phyloP scores from a whole-genome alignment of 2,329 filamentous ascomycete species.

The Aspergillus pseudonomiae region DNA sequence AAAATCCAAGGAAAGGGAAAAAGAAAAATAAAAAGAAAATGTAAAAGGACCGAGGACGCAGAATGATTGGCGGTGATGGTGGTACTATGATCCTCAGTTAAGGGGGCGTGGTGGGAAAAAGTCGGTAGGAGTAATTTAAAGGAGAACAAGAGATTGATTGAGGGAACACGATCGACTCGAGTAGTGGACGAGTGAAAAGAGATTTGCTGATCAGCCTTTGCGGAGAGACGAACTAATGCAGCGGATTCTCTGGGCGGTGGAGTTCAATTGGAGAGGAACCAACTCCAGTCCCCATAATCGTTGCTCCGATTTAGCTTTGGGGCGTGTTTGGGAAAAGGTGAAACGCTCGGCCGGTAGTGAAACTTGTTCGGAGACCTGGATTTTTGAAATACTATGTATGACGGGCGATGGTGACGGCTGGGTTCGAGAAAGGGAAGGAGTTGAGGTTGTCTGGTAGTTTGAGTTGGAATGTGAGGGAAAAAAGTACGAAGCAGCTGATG shows the following conservation, averaged over 20 bases:
- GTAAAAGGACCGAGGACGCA: constrained; percentile 12
- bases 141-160: background rate
- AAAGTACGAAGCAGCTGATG: background rate
- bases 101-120: background rate
- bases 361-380: background rate
- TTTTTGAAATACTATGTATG: background rate
- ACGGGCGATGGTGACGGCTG: background rate
- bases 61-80: constrained; percentile 3
- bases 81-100: background rate
- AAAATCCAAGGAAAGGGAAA: constrained; percentile 9
- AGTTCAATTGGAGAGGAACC: constrained; percentile 1
- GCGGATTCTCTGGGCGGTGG: constrained; percentile 17
- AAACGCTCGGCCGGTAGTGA: background rate
- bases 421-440: background rate
- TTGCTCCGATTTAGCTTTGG: background rate
- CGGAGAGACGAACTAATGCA: constrained; percentile 20
- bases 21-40: background rate
- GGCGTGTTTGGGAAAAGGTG: background rate
- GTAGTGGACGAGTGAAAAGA: constrained; percentile 13
- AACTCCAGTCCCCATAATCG: background rate
- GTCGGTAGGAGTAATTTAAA: constrained; percentile 8
- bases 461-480: background rate
- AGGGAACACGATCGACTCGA: background rate
- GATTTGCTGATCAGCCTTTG: constrained; percentile 24
- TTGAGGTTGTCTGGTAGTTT: background rate